Evolutionary conservation across 257 asterid species (phyloP), one percentile per base, ranked within the genome.

Genomic region (Ophiorrhiza pumila): DNA sequence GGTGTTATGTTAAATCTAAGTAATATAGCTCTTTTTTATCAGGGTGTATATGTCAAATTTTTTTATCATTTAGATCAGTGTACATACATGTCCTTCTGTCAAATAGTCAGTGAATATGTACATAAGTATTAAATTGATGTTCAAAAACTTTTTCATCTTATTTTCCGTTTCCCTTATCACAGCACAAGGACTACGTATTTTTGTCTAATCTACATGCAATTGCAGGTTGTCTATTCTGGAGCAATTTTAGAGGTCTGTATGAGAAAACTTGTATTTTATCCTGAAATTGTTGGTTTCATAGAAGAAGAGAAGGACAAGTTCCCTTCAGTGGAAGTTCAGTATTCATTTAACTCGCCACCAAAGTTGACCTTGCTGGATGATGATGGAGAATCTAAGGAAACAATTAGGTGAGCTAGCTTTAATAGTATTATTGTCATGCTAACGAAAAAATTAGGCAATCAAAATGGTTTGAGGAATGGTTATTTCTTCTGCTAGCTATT

Each of bases 241-340:
- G 96, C 94, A 31, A 81, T 86, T 68, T 71, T 93, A 72, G 96
- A 91, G 88, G 98, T 89, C 69, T 93, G 98, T 91, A 93, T 91
- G 98, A 88, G 98, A 85, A 93, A 91, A 76, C 85, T 93, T 75
- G 98, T 91, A 43, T 93, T 93, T 76, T 93, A 91, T 85, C 96
- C 98, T 9, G 97, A 93, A 80, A 61, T 91, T 49, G 97, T 88
- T 50, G 94, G 91, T 22, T 93, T 93, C 74, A 91, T 93, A 20
- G 98, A 93, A 87, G 97, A 91, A 78, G 98, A 91, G 80, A 91
- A 88, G 80, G 96, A 91, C 65, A 86, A 85, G 55, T 93, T 93
- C 79, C 96, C 97, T 31, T 69, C 79, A 0, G 87, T 93, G 22
- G 84, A 75, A 81, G 88, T 93, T 84, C 91, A 91, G 72, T 93